Evolutionary conservation across 495 filamentous ascomycete species (phyloP), one percentile per base, ranked within the genome.

Genomic region (Hypomontagnella submonticulosa): DNA sequence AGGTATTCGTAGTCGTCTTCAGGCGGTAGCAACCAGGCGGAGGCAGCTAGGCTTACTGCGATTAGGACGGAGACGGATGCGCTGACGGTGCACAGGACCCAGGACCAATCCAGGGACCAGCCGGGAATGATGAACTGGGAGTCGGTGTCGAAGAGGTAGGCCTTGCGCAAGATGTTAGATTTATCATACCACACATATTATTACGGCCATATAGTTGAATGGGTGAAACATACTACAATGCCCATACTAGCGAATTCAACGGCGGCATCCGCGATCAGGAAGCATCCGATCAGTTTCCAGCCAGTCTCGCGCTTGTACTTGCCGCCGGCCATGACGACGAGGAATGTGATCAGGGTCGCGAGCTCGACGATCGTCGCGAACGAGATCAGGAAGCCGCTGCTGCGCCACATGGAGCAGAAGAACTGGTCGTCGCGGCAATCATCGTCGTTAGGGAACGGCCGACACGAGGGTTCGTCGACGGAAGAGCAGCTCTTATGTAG

Each of bases 401-500:
- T 89, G 32, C 91, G 85, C 94, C 94, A 98, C 85, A 96, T 90
- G 62, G 86, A 89, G 78, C 94, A 97, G 81, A 98, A 97, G 75
- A 88, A 86, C 27, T 87, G 84, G 70, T 91, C 84, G 46, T 81
- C 79, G 67, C 85, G 87, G 63, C 87, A 83, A 78, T 89, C 92
- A 76, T 91, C 90, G 46, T 85, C 81, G 60, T 82, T 77, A 81
- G 82, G 78, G 84, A 90, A 85, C 74, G 71, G 74, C 5, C 69
- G 51, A 61, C 83, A 87, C 4, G 51, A 27, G 8, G 71, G 61
- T 15, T 66, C 62, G 36, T 69, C 68, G 34, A 78, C 64, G 23
- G 80, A 83, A 41, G 83, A 90, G 77, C 94, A 98, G 66, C 87
- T 87, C 23, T 82, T 81, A 76, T 96, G 89, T 37, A 98, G 86